Conservation (phyloP, 2,329 filamentous ascomycete genomes). For the Aureobasidium namibiae region DNA sequence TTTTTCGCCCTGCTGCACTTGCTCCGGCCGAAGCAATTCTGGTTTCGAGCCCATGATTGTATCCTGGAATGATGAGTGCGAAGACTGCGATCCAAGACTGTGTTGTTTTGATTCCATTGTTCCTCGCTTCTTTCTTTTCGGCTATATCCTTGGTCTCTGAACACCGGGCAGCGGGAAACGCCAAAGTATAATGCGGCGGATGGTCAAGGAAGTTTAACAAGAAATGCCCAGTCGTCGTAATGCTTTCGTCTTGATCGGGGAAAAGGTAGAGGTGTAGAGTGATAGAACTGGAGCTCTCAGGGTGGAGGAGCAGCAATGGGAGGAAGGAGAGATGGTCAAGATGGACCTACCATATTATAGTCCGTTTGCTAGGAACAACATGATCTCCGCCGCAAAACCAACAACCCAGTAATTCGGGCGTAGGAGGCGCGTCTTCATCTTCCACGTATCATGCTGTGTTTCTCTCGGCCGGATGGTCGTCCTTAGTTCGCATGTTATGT, state of each 20-base stretch:
- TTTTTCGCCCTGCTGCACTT: background rate
- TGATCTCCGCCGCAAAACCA: background rate
- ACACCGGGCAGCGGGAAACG: background rate
- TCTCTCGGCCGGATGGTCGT: background rate
- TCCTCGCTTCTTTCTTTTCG: too few relatives aligned
- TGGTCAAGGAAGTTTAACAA: background rate
- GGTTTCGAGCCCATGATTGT: constrained; percentile 1
- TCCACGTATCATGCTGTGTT: background rate
- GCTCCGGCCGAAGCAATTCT: background rate
- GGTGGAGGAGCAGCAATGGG: background rate
- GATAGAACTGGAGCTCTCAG: too few relatives aligned
- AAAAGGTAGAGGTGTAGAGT: background rate
- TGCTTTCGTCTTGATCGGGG: background rate
- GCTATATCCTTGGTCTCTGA: background rate
- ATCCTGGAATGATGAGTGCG: background rate
- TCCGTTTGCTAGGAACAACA: background rate
- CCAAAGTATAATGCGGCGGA: background rate
- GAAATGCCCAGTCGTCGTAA: background rate
- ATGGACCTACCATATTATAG: background rate
- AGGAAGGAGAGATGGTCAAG: background rate
- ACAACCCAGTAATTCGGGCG: background rate
- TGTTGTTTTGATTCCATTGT: background rate
- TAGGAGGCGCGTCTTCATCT: background rate
- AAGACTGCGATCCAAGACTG: background rate
- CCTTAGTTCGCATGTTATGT: background rate